Evolutionary conservation across 2,329 filamentous ascomycete species (phyloP).

Genomic region (Fusarium avenaceum): DNA sequence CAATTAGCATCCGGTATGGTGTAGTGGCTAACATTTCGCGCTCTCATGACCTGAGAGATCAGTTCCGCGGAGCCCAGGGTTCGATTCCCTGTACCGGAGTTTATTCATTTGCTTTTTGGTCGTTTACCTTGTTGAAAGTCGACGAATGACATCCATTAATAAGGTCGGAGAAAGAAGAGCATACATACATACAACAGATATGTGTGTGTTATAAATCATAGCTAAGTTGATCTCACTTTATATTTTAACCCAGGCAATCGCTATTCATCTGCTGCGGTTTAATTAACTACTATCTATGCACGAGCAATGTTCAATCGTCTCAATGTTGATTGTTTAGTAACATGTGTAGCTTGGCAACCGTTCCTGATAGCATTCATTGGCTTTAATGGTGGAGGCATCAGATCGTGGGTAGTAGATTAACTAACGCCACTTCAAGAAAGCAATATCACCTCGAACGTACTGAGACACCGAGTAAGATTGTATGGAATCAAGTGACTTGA

Average conservation of each 20-base stretch:
- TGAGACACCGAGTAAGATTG: background rate
- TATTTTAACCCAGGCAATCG: no score
- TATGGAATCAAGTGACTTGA: constrained; percentile 24
- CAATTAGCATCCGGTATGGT: constrained; percentile 49
- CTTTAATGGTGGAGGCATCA: no score
- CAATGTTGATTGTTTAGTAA: constrained; percentile 37
- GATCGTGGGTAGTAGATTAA: background rate
- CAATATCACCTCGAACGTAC: background rate
- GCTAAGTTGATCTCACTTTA: no score
- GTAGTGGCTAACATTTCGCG: constrained; percentile 54
- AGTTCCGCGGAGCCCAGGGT: constrained; percentile 48
- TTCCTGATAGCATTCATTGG: no score
- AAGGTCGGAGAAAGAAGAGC: no score
- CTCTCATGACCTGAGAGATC: constrained; percentile 50
- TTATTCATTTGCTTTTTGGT: background rate
- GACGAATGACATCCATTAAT: no score
- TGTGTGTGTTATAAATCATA: no score
- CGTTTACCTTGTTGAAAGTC: background rate
- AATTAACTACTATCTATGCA: no score
- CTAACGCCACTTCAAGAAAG: background rate
- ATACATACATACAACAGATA: no score
- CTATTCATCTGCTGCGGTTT: no score
- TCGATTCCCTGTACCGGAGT: constrained; percentile 50
- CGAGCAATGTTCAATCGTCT: no score
- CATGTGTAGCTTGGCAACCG: background rate